phyloP scores from a whole-genome alignment of 2,329 filamentous ascomycete genomes.

The Penicillium sp. region DNA sequence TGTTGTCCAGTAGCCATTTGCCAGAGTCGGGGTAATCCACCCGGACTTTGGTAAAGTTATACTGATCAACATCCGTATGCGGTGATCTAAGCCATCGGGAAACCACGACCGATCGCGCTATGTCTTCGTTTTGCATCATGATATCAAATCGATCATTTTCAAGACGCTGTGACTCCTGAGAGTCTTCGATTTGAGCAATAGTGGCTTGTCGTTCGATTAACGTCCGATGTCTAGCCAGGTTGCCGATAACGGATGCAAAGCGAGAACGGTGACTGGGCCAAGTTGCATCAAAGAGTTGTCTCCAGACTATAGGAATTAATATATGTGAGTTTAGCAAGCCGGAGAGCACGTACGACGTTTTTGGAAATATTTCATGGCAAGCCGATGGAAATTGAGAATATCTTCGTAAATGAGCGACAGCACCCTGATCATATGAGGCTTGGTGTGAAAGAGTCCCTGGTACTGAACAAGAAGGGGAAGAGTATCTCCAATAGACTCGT shows the following conservation, averaged over 20 bases:
- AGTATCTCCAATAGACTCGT: neutral
- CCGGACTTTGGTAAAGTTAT: neutral
- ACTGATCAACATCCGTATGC: neutral
- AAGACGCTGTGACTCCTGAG: neutral
- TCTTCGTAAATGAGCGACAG: conserved; percentile 1
- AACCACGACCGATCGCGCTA: neutral
- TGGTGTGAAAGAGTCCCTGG: neutral
- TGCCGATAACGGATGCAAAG: neutral
- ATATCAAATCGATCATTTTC: neutral
- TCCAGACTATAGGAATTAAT: neutral
- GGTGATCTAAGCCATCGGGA: neutral
- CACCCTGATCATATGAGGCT: neutral
- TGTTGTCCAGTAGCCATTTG: neutral
- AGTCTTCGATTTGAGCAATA: neutral
- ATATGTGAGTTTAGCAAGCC: neutral
- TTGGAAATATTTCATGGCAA: conserved; percentile 1
- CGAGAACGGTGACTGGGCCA: neutral
- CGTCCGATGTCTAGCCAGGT: neutral
- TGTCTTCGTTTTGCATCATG: neutral
- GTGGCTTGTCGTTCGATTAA: neutral
- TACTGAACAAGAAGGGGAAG: neutral
- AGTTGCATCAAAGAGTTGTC: neutral
- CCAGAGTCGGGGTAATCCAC: neutral
- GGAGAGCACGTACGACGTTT: neutral
- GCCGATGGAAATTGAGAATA: neutral